Percentiles rank a stretch among this genome's conserved stretches.
Conservation (phyloP, 495 filamentous ascomycete species). For the Xylaria acuta region DNA sequence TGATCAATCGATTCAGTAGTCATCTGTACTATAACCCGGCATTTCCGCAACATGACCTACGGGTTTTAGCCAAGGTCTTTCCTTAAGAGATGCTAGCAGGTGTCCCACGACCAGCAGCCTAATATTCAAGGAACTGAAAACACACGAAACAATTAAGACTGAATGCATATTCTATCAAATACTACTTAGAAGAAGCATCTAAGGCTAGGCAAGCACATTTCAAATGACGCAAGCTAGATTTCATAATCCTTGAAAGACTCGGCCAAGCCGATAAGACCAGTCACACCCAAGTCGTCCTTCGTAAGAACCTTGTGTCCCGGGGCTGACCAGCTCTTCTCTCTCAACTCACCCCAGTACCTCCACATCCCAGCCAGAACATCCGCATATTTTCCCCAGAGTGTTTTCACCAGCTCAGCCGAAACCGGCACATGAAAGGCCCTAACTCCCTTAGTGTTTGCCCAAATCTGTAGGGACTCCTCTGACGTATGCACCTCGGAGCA, state of each 20-base stretch:
- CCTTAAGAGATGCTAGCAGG: neutral
- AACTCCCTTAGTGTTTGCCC: slow-evolving; percentile 42
- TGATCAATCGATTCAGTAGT: neutral
- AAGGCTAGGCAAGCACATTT: neutral
- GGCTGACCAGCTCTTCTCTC: slow-evolving; percentile 20
- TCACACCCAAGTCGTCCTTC: slow-evolving; percentile 21
- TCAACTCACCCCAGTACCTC: slow-evolving; percentile 25
- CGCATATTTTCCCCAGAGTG: slow-evolving; percentile 1
- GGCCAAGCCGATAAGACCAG: slow-evolving; percentile 11
- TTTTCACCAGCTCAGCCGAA: slow-evolving; percentile 16
- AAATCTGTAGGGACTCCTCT: slow-evolving; percentile 46
- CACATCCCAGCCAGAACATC: slow-evolving; percentile 21
- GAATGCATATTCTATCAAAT: neutral
- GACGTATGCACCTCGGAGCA: slow-evolving; percentile 35
- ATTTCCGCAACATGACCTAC: neutral
- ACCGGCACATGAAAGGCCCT: slow-evolving; percentile 33
- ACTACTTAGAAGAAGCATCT: neutral
- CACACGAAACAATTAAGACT: neutral
- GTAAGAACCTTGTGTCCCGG: slow-evolving; percentile 23
- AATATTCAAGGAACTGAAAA: neutral
- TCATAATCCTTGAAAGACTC: slow-evolving; percentile 24
- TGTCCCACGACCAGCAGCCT: neutral
- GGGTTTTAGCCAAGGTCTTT: neutral
- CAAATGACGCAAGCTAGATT: neutral
- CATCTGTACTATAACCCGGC: neutral